Base-by-base conservation (phyloP, 192 early-diverging fungal genomes). In the Thoreauomyces humboldtii region DNA sequence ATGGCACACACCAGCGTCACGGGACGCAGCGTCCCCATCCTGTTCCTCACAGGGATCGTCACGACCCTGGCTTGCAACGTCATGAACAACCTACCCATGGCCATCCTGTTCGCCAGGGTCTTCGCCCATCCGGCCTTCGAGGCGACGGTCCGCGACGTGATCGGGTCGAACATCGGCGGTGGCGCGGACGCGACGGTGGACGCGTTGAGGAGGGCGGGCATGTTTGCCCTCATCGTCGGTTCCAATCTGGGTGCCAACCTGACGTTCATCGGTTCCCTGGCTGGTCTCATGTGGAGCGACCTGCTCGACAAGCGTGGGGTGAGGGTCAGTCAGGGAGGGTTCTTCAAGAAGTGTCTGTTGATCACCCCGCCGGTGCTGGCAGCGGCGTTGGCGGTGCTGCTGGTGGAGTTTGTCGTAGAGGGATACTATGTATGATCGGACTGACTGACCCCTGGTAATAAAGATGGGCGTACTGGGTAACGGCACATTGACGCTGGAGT, bases 21-120 rank as follows among this genome's bases (percentile, higher is more conserved):
- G 15, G 86, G 81, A 2, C 69, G 79, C 21, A 64, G 92, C 35
- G 76, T 86, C 0, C 70, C 89, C 14, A 42, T 91, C 53, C 78
- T 91, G 1, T 87, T 88, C 56, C 68, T 78, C 21, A 78, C 88
- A 7, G 84, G 80, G 6, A 62, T 79, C 24, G 62, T 92, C 28
- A 82, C 87, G 0, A 73, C 90, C 6, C 38, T 92, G 35, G 69
- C 86, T 4, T 94, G 88, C 69, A 86, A 87, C 54, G 52, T 89
- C 17, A 67, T 94, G 62, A 92, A 92, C 79, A 94, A 94, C 70
- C 73, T 92, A 45, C 92, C 92, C 2, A 88, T 89, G 89, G 86
- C 92, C 0, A 91, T 94, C 52, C 75, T 94, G 6, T 84, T 92
- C n/a, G 84, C 85, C 3, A 74, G 84, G 2, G 84, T 89, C 12